Conservation (phyloP, 805 yeast species). For the Wickerhamomyces xylosicus region DNA sequence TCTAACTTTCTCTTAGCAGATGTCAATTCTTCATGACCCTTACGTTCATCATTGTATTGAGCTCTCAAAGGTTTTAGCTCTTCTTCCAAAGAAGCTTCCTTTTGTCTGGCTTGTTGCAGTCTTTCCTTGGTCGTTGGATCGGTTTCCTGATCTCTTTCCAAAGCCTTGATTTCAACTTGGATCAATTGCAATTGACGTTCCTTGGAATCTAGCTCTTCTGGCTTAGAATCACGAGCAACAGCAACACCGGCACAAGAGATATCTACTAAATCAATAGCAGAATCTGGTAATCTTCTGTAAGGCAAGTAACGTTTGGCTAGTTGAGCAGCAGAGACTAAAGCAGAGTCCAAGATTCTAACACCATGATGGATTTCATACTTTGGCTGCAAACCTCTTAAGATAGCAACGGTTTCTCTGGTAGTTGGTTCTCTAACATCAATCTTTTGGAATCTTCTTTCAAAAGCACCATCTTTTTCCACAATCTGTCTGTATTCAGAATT, state of each 20-base stretch:
- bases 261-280: constrained; percentile 93
- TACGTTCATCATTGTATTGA: constrained; percentile 75
- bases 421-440: constrained; percentile 95
- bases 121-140: constrained; percentile 78
- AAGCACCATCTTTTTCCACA: constrained; percentile 95
- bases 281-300: constrained; percentile 91
- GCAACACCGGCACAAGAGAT: constrained; percentile 97
- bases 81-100: constrained; percentile 77
- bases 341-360: constrained; percentile 90
- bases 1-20: constrained; percentile 84
- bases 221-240: constrained; percentile 95
- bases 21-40: constrained; percentile 86
- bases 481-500: constrained; percentile 87
- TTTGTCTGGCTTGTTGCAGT: constrained; percentile 65
- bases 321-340: constrained; percentile 89
- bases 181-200: constrained; percentile 88
- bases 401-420: constrained; percentile 86
- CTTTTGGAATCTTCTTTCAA: constrained; percentile 96
- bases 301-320: constrained; percentile 90
- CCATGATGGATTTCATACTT: constrained; percentile 97
- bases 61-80: constrained; percentile 77
- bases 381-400: constrained; percentile 90
- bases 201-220: constrained; percentile 88
- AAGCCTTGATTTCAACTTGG: constrained; percentile 93
- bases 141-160: constrained; percentile 91